These are phyloP conservation scores for Cercospora zeina DNA, from an alignment of 2,329 filamentous ascomycete species.

Conservation along the genomic window DNA sequence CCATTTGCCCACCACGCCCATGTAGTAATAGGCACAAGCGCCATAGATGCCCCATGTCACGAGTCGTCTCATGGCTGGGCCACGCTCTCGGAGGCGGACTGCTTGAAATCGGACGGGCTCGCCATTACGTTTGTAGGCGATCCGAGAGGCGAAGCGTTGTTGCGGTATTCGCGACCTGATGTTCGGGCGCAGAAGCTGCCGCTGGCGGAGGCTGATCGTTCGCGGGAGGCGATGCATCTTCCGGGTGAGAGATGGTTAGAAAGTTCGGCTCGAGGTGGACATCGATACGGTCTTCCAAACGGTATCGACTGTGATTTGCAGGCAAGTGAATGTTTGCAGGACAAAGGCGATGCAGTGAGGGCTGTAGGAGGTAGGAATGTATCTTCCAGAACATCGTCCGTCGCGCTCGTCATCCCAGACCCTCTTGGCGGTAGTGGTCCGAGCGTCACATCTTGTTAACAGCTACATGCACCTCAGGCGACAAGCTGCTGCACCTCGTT, in stretches of 20 bases:
- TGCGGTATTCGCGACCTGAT: constrained; percentile 16
- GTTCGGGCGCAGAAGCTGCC: constrained; percentile 21
- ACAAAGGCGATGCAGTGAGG: neutral
- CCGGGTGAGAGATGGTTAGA: neutral
- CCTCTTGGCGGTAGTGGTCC: constrained; percentile 7
- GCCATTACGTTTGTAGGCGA: constrained; percentile 27
- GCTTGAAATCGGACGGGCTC: constrained; percentile 37
- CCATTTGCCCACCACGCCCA: constrained; percentile 30
- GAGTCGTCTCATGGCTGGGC: constrained; percentile 39
- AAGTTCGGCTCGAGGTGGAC: neutral
- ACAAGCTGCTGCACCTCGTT: neutral
- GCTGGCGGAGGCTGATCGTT: constrained; percentile 36
- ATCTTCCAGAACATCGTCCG: constrained; percentile 1
- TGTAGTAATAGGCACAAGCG: constrained; percentile 28
- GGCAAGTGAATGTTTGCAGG: constrained; percentile 1
- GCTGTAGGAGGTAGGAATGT: neutral
- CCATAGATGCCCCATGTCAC: constrained; percentile 32
- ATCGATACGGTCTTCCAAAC: neutral
- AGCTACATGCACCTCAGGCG: constrained; percentile 6
- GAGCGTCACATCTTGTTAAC: constrained; percentile 6
- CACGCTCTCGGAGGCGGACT: constrained; percentile 45
- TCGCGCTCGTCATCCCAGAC: constrained; percentile 3
- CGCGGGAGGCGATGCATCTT: constrained; percentile 37
- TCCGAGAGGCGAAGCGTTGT: constrained; percentile 20
- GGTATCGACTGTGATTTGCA: neutral